phyloP scores from a whole-genome alignment of 768 basidiomycete species.

The Wakefieldia striispora region DNA sequence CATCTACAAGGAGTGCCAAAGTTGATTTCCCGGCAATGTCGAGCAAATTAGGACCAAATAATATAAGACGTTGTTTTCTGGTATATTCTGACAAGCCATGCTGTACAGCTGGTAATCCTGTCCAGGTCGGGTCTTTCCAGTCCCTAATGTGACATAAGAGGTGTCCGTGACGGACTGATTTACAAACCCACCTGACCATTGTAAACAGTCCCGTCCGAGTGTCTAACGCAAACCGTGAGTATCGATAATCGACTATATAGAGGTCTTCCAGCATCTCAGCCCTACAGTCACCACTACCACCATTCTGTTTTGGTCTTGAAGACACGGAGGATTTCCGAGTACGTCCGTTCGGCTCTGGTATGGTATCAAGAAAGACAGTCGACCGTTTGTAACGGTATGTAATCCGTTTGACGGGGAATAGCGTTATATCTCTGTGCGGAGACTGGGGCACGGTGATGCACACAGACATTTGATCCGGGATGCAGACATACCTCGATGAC shows the following conservation, averaged over 20 bases:
- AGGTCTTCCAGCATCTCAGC: slow-evolving; percentile 48
- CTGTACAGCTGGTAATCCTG: slow-evolving; percentile 56
- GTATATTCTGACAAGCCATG: slow-evolving; percentile 55
- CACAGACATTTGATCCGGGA: slow-evolving; percentile 2
- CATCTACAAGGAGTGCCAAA: slow-evolving; percentile 76
- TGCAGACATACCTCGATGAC: slow-evolving; percentile 77
- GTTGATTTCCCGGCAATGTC: slow-evolving; percentile 89
- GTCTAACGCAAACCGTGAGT: slow-evolving; percentile 87
- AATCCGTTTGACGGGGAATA: slow-evolving; percentile 69
- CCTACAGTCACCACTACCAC: slow-evolving; percentile 30
- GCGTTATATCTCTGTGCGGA: slow-evolving; percentile 74
- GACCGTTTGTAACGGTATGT: slow-evolving; percentile 75
- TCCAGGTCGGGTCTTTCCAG: slow-evolving; percentile 86
- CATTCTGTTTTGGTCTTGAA: slow-evolving; percentile 31
- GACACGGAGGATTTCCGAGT: slow-evolving; percentile 20
- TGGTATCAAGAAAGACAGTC: slow-evolving; percentile 65
- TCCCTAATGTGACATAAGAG: slow-evolving; percentile 49
- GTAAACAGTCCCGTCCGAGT: slow-evolving; percentile 77
- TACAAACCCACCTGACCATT: slow-evolving; percentile 64
- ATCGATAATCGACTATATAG: slow-evolving; percentile 84
- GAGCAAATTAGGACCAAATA: slow-evolving; percentile 87
- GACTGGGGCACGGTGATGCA: slow-evolving; percentile 53
- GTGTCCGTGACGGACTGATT: neutral
- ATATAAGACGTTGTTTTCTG: slow-evolving; percentile 59
- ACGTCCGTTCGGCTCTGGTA: slow-evolving; percentile 30